These are phyloP conservation scores for Calonectria hongkongensis DNA, from an alignment of 2,329 filamentous ascomycete species.

Conservation along the genomic window DNA sequence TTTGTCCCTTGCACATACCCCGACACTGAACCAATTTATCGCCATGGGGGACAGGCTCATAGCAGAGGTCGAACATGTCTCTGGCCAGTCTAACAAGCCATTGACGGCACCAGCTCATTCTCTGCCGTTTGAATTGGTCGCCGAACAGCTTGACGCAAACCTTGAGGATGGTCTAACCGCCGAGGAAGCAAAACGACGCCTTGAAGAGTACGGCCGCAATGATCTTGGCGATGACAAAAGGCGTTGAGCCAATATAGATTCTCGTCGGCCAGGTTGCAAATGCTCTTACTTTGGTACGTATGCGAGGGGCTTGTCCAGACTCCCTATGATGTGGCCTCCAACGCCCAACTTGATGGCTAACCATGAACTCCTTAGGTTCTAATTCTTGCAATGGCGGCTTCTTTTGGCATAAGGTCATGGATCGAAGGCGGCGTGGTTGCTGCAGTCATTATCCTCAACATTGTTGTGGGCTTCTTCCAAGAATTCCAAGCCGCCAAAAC, in stretches of 20 bases:
- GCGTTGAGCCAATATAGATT: slow-evolving; percentile 78
- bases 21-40: too few species aligned
- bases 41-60: too few species aligned
- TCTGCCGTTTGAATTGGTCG: neutral
- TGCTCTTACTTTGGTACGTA: slow-evolving; percentile 76
- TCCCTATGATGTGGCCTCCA: neutral
- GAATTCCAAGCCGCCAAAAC: slow-evolving; percentile 69
- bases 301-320: slow-evolving; percentile 17
- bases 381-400: slow-evolving; percentile 74
- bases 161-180: slow-evolving; percentile 43
- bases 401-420: slow-evolving; percentile 74
- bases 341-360: neutral
- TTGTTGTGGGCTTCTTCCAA: slow-evolving; percentile 70
- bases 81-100: too few species aligned
- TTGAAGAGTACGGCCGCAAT: slow-evolving; percentile 63
- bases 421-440: slow-evolving; percentile 77
- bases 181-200: slow-evolving; percentile 1
- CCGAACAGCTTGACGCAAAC: slow-evolving; percentile 42
- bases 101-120: too few species aligned
- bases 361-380: slow-evolving; percentile 62
- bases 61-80: too few species aligned
- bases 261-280: slow-evolving; percentile 80
- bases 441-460: slow-evolving; percentile 75
- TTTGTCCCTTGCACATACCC: too few species aligned
- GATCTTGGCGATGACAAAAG: slow-evolving; percentile 76